These are phyloP conservation scores for Cyberlindnera japonica DNA, from an alignment of 805 yeast species.

Conservation along the genomic window DNA sequence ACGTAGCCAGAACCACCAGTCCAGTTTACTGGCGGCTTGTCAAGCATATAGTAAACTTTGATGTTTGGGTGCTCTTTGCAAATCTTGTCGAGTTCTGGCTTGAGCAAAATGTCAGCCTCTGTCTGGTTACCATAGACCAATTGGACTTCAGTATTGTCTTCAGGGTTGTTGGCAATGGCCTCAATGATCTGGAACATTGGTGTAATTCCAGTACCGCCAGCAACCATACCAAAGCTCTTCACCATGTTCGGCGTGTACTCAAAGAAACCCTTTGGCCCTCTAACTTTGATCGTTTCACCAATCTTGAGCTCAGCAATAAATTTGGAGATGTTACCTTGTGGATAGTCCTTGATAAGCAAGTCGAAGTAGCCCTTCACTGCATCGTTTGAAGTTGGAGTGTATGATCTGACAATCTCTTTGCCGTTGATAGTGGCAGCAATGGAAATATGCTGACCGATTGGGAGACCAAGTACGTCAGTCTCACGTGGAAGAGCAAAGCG, in stretches of 20 bases:
- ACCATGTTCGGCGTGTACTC: constrained; percentile 78
- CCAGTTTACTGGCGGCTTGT: constrained; percentile 70
- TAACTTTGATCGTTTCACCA: constrained; percentile 74
- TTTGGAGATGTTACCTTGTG: constrained; percentile 79
- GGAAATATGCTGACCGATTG: constrained; percentile 91
- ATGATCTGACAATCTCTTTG: constrained; percentile 78
- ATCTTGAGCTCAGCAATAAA: constrained; percentile 65
- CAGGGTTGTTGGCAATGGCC: constrained; percentile 71
- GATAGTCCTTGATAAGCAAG: constrained; percentile 80
- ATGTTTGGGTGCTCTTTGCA: constrained; percentile 54
- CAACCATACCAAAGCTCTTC: constrained; percentile 77
- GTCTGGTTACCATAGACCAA: constrained; percentile 80
- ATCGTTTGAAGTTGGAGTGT: constrained; percentile 85
- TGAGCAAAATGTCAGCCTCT: constrained; percentile 76
- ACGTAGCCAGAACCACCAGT: constrained; percentile 75
- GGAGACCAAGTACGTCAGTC: constrained; percentile 76
- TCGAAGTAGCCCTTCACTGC: constrained; percentile 80
- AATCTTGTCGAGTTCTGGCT: constrained; percentile 71
- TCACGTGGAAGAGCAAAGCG: constrained; percentile 78
- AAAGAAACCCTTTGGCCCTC: constrained; percentile 92
- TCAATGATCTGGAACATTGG: constrained; percentile 93
- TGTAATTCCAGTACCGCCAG: constrained; percentile 96
- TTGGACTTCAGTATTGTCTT: constrained; percentile 70
- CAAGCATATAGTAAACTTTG: constrained; percentile 68
- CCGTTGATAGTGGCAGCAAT: constrained; percentile 73